Base-by-base conservation (phyloP, 257 asterid species). In the Phtheirospermum japonicum region DNA sequence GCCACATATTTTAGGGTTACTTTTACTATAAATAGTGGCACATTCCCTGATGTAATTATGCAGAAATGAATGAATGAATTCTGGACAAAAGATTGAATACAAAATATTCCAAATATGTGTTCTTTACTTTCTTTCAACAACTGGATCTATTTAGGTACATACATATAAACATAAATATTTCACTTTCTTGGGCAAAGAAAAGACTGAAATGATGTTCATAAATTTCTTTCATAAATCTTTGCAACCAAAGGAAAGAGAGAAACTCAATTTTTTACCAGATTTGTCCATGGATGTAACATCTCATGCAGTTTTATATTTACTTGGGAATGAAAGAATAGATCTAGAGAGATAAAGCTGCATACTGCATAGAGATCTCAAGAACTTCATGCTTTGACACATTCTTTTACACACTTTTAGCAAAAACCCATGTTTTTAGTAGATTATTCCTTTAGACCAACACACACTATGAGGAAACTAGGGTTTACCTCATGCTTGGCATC, bases 401-500 rank as follows among this genome's bases (percentile, higher is more conserved):
- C 63, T 67, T 68, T 71, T 50, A 2, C 64, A 59, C 50, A 62
- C 33, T 62, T 73, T 69, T 67, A 53, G 70, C 71, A 63, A 73
- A 79, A 75, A 39, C 8, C 70, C 71, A 51, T 71, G 67, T 37
- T 57, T 63, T 26, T 56, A 11, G 7, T 52, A 23, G 42, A 36
- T 58, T 48, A 50, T 50, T 64, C 46, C 56, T 6, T 18, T 31
- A n/a, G 52, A 66, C 13, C 32, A 17, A 31, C 64, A 3, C 11
- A 2, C 10, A 17, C 8, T 16, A 48, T 19, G 54, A 20, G 9
- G 8, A n/a, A 5, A n/a, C 46, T 63, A 66, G 54, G 65, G 18
- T 12, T 23, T 67, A 91, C 98, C 98, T 92, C 98, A 76, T 92
- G 98, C 77, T 88, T 89, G 43, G 93, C 89, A 88, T 92, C 95